Evolutionary conservation across 257 asterid species (phyloP), one percentile per base, ranked within the genome.

Genomic region (Fraxinus anomala): DNA sequence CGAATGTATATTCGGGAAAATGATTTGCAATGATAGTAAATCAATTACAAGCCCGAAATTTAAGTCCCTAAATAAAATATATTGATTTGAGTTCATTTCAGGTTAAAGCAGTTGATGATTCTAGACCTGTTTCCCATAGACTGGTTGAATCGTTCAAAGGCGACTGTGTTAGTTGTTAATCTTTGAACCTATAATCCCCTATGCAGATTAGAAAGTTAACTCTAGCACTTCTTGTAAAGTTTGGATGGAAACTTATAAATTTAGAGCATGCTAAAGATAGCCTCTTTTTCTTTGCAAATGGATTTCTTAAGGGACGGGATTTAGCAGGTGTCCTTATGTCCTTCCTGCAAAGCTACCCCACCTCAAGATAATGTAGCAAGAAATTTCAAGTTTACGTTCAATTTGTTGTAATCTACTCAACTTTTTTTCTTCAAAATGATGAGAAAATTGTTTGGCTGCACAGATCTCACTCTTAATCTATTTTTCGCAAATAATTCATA

Each of bases 51-150:
- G 51, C 19, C 5, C 5, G 19, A 0, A 14, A 3, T 44, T 44
- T 14, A 51, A 19, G 6, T 17, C 23, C 63, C 63, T 19, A 51
- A 63, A 39, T 39, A 39, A 39, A 37, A 8, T 63, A 17, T 42
- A 33, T 16, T 74, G 75, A 33, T 44, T n/a, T n/a, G 49, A 42
- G 1, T 40, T 77, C 74, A 44, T 68, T 86, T 79, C 91, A 93
- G 97, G 89, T 92, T 82, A 92, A 80, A 85, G 61, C 88, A 47
- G 83, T 95, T 42, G 93, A 89, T 85, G 98, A 93, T 76, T 78
- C 94, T 6, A 88, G 98, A 84, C 91, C 96, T 42, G 86, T 88
- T 63, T 83, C 87, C 17, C 92, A 83, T 23, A 90, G 84, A 83
- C 36, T 91, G 59, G 86, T 76, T 59, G 98, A 90, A 71, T 87